Evolutionary conservation across 345 rosid genomes (phyloP).

Genomic region (Capsella bursapastoris): DNA sequence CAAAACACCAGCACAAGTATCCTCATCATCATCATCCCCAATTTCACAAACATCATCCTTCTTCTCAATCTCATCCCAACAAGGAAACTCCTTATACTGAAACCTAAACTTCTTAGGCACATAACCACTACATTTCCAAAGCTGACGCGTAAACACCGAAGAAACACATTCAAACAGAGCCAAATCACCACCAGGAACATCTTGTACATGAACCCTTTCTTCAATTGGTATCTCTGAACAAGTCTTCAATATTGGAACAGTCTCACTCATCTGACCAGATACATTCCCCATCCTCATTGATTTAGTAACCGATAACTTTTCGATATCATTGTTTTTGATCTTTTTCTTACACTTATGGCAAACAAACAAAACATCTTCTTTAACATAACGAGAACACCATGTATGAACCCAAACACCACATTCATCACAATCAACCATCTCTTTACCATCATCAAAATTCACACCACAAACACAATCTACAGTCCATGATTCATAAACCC

Average conservation of each 20-base stretch:
- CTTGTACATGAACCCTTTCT: conserved; percentile 90
- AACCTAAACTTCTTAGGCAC: conserved; percentile 91
- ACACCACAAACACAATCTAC: conserved; percentile 97
- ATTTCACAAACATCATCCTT: conserved; percentile 44
- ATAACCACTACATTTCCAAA: conserved; percentile 86
- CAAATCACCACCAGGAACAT: conserved; percentile 88
- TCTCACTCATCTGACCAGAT: conserved; percentile 31
- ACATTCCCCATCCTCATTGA: conserved; percentile 58
- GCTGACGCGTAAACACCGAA: conserved; percentile 62
- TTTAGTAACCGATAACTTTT: conserved; percentile 74
- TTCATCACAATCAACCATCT: conserved; percentile 98
- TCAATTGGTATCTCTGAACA: conserved; percentile 83
- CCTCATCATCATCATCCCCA: conserved; percentile 38
- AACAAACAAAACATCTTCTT: conserved; percentile 77
- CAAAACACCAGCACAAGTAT: conserved; percentile 62
- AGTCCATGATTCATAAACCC: conserved; percentile 96
- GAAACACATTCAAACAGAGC: conserved; percentile 64
- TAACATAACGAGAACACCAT: conserved; percentile 83
- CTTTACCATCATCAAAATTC: conserved; percentile 90
- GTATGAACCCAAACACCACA: conserved; percentile 99
- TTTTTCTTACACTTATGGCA: conserved; percentile 75
- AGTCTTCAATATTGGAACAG: conserved; percentile 42
- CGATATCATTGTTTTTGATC: conserved; percentile 52
- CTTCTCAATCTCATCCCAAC: conserved; percentile 70
- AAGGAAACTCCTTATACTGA: conserved; percentile 62